Evolutionary conservation across 2,329 filamentous ascomycete species (phyloP), one percentile per base, ranked within the genome.

Genomic region (Hortaea sp.): DNA sequence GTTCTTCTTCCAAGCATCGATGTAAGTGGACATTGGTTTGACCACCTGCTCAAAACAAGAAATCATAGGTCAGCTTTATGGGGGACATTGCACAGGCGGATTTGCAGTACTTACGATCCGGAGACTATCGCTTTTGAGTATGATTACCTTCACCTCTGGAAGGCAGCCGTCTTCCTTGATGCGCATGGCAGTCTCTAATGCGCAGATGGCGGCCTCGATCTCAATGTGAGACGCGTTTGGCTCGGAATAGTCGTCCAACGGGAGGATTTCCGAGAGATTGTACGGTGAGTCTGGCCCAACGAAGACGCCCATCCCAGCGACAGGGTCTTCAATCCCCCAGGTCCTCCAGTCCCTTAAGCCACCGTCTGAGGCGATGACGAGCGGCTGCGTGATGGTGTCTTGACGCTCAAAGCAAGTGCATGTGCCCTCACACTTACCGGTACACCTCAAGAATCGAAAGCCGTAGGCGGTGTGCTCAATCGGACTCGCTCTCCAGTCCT

Each of bases 291-390:
- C 42, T 10, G 5, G 6, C 9, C 30, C 42, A 5, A 43, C 10
- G 12, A 12, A 37, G 5, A 43, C 42, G 5, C 42, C 42, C 10
- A 43, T 43, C 7, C 7, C 11, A 27, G 42, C 29, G 20, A 20
- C 20, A 20, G 20, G 20, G 20, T 2, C 20, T 7, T 28, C 7
- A 27, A 28, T 29, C 10, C 12, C 12, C 9, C 13, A 6, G n/a
- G n/a, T 35, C 6, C 27, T n/a, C 11, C 7, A 11, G 42, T 37
- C 10, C 10, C 42, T 13, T 5, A 35, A 12, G 6, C 42, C 31
- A 9, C n/a, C 31, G 10, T 43, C 42, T 20, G 30, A 43, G 13
- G 42, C 30, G n/a, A 43, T 28, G 42, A 43, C 31, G 7, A 43
- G 42, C 9, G 42, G 42, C 6, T 20, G 13, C 10, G 11, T 6